Evolutionary conservation across 371 early-diverging fungal genomes (phyloP).

Genomic region (Mortierella sp.): DNA sequence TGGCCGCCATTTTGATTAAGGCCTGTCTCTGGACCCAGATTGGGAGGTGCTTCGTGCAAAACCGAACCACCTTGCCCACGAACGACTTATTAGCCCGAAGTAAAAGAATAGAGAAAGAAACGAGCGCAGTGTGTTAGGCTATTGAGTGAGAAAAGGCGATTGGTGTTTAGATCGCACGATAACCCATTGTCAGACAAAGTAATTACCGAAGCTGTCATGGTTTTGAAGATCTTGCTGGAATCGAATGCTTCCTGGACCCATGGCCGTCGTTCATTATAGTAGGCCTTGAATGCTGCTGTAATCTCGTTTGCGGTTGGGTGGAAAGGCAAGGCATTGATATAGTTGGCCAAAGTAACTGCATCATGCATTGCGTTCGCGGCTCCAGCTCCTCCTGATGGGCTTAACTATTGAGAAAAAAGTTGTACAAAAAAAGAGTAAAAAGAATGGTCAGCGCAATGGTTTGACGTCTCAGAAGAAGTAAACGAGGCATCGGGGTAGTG

Average conservation of each 20-base stretch:
- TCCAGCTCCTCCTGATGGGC: constrained; percentile 16
- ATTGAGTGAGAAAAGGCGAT: too few relatives aligned
- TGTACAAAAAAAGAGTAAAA: background rate
- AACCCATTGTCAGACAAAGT: background rate
- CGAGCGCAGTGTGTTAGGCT: too few relatives aligned
- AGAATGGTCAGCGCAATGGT: background rate
- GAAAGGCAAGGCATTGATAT: background rate
- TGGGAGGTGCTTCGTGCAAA: too few relatives aligned
- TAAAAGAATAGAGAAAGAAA: too few relatives aligned
- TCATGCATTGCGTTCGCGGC: constrained; percentile 23
- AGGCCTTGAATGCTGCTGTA: constrained; percentile 5
- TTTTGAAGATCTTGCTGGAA: constrained; percentile 7
- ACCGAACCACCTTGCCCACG: too few relatives aligned
- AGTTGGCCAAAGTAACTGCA: constrained; percentile 12
- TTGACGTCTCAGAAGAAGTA: background rate
- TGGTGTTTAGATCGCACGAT: too few relatives aligned
- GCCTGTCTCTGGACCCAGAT: too few relatives aligned
- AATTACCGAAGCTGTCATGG: background rate
- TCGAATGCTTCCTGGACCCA: constrained; percentile 7
- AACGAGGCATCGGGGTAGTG: background rate
- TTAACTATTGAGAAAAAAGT: background rate
- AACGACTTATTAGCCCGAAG: too few relatives aligned
- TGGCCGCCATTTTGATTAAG: too few relatives aligned
- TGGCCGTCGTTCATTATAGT: constrained; percentile 1
- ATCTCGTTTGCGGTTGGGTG: background rate